phyloP scores from a whole-genome alignment of 352 stramenopile species.

The Phytophthora capsici region DNA sequence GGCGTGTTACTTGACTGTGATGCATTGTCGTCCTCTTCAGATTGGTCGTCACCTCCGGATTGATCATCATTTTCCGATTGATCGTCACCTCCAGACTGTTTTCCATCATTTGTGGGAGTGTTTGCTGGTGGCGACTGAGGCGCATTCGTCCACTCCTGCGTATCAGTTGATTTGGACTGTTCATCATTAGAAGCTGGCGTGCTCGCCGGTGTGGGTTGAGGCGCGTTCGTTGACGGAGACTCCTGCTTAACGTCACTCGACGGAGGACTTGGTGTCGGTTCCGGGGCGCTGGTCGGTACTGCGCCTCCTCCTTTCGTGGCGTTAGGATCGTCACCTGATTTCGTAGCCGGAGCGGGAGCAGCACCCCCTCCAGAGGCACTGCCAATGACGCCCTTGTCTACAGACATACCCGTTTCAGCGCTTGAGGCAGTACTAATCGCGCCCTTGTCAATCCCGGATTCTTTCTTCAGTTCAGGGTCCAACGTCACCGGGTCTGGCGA shows the following conservation, averaged over 20 bases:
- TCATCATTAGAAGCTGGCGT: not conserved
- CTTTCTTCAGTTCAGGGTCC: slow-evolving; percentile 17
- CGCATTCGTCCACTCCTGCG: not conserved
- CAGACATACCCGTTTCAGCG: not conserved
- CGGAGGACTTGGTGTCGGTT: not conserved
- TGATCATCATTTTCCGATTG: not conserved
- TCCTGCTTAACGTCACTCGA: not conserved
- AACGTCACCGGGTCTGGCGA: slow-evolving; percentile 13
- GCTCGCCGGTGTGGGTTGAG: slow-evolving; percentile 7
- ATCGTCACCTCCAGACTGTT: slow-evolving; percentile 3
- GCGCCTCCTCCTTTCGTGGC: slow-evolving; percentile 7
- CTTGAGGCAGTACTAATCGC: slow-evolving; percentile 11
- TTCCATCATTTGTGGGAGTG: not conserved
- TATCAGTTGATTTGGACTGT: slow-evolving; percentile 8
- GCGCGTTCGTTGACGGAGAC: not conserved
- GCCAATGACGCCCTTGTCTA: slow-evolving; percentile 13
- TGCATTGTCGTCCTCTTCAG: not conserved
- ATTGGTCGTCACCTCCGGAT: not conserved
- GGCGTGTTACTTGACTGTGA: slow-evolving; percentile 8
- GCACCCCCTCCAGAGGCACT: slow-evolving; percentile 1
- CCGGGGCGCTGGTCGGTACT: not conserved
- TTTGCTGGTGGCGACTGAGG: slow-evolving; percentile 9
- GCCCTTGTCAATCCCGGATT: slow-evolving; percentile 15
- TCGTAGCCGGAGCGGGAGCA: not conserved
- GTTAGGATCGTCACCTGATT: slow-evolving; percentile 7